Evolutionary conservation across 163 green algal genomes (phyloP), one percentile per base, ranked within the genome.

Genomic region (Chloromonas sp.): DNA sequence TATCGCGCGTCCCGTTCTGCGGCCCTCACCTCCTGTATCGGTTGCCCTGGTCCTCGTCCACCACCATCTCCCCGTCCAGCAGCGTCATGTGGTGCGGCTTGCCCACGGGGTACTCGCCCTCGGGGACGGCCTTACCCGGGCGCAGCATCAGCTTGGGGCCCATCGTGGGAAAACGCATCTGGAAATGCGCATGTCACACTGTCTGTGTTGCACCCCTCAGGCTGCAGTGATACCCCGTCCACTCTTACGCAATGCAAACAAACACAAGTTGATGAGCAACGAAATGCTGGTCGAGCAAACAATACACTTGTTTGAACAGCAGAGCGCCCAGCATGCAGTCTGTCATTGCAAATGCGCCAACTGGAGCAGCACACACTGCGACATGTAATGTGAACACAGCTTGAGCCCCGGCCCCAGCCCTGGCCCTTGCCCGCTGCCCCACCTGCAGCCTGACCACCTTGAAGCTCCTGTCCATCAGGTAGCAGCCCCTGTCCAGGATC

Each of bases 41-140:
- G 1, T 90, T 87, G 13, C 85, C 84, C 5, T 88, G 70, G 74
- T 96, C 89, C 0, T 94, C 87, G 85, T 99, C 96, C 61, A 99
- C 91, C 66, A 99, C 93, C 97, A 99, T 98, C 91, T 99, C 97
- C 1, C 97, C 97, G 85, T 99, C 97, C 86, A 99, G 86, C 70
- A 99, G 84, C 57, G 96, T 86, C 2, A 79, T 11, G 14, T 86
- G 8, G 61, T 86, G 84, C 58, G 84, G 84, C 2, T 13, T 5
- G n/a, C 84, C 77, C 15, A 86, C 84, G 11, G 66, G 66, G 66
- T 74, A 74, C 5, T 74, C 66, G 66, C 66, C 66, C 5, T 11
- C 5, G 5, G 66, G 5, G 5, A 11, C 5, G 11, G 5, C 66
- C 5, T 11, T 11, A 11, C 11, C 66, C 66, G 5, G 5, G 66